Conservation (phyloP, 495 filamentous ascomycete species). For the Opeltia flavorubescens region DNA sequence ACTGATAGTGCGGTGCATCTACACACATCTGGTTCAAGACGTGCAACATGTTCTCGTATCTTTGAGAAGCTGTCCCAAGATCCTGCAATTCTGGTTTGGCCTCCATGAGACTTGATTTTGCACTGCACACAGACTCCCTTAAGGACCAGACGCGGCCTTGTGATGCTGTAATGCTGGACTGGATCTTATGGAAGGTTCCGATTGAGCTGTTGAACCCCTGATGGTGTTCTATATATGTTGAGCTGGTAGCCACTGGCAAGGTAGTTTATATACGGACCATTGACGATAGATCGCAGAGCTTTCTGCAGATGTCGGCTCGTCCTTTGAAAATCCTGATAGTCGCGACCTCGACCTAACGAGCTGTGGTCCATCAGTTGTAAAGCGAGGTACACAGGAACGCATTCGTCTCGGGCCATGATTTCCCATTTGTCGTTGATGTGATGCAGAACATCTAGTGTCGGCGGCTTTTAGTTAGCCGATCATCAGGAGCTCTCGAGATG, state of each 20-base stretch:
- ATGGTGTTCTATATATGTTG: slow-evolving; percentile 56
- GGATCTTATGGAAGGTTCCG: slow-evolving; percentile 96
- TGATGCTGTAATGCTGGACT: slow-evolving; percentile 77
- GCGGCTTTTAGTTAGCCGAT: not conserved
- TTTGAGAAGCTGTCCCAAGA: slow-evolving; percentile 69
- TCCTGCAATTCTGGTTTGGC: slow-evolving; percentile 88
- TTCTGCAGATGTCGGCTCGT: slow-evolving; percentile 75
- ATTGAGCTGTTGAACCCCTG: slow-evolving; percentile 99
- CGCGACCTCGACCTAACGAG: slow-evolving; percentile 78
- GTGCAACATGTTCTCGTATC: slow-evolving; percentile 83
- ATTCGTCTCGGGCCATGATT: slow-evolving; percentile 75
- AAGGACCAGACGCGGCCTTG: slow-evolving; percentile 72
- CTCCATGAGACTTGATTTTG: slow-evolving; percentile 67
- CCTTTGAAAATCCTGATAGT: slow-evolving; percentile 67
- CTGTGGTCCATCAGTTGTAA: slow-evolving; percentile 87
- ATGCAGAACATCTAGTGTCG: slow-evolving; percentile 38
- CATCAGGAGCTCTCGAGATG: not conserved
- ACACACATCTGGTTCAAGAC: slow-evolving; percentile 56
- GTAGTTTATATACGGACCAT: slow-evolving; percentile 29
- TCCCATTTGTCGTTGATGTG: slow-evolving; percentile 81
- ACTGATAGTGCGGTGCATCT: not conserved
- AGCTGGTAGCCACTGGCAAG: slow-evolving; percentile 3
- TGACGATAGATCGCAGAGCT: slow-evolving; percentile 88
- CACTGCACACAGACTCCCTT: slow-evolving; percentile 67
- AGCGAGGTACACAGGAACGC: slow-evolving; percentile 83